These are phyloP conservation scores for Middelhovenomyces tepae DNA, from an alignment of 805 yeast genomes.

Conservation along the genomic window DNA sequence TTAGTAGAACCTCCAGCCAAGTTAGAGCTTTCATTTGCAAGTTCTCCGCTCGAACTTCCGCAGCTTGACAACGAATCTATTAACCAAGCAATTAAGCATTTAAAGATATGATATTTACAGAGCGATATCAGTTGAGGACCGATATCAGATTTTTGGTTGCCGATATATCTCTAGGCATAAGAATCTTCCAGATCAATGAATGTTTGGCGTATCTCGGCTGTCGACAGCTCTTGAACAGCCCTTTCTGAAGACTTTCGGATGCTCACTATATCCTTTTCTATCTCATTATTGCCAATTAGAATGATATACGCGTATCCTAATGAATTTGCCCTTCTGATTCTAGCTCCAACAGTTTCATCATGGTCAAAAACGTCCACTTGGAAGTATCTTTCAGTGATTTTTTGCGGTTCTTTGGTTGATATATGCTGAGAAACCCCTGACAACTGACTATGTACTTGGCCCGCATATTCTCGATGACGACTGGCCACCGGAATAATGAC, in stretches of 20 bases:
- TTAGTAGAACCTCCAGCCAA: constrained; percentile 28
- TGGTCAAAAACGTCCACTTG: constrained; percentile 70
- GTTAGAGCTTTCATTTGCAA: constrained; percentile 18
- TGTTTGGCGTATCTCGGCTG: constrained; percentile 42
- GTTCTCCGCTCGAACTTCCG: too few species aligned
- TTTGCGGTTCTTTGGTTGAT: constrained; percentile 40
- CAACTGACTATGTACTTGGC: constrained; percentile 37
- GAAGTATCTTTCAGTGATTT: constrained; percentile 51
- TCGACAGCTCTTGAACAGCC: constrained; percentile 33
- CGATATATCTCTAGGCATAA: constrained; percentile 35
- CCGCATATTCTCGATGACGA: constrained; percentile 47
- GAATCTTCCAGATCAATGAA: constrained; percentile 49
- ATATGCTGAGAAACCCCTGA: too few species aligned
- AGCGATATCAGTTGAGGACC: too few species aligned
- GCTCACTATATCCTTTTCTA: constrained; percentile 48
- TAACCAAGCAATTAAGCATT: too few species aligned
- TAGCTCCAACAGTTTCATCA: constrained; percentile 66
- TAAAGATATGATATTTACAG: too few species aligned
- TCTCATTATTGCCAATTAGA: constrained; percentile 84
- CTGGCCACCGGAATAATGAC: constrained; percentile 65
- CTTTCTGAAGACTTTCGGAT: constrained; percentile 51
- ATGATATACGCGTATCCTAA: constrained; percentile 72
- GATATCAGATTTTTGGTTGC: too few species aligned
- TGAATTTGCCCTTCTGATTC: constrained; percentile 69
- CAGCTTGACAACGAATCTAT: too few species aligned